A percentile compares a stretch with the other conserved stretches of the same genome.
Conservation (phyloP, 106 monocot genomes). For the Iris macrosiphon region DNA sequence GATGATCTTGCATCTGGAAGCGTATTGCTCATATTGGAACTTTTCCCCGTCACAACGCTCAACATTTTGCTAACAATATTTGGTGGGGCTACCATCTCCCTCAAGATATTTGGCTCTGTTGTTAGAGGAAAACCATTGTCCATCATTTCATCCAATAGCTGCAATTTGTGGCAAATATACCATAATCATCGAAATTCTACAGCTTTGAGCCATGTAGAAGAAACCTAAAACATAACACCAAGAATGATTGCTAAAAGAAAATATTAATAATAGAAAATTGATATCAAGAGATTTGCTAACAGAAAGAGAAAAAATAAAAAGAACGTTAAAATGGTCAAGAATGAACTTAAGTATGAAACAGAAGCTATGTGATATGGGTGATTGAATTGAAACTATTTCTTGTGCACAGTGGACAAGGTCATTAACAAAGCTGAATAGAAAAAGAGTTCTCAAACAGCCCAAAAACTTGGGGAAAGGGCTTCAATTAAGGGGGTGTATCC, state of each 20-base stretch:
- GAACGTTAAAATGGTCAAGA: no score
- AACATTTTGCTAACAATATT: slow-evolving; percentile 81
- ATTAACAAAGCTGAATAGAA: no score
- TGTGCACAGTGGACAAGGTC: no score
- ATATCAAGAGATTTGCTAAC: no score
- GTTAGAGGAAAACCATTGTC: slow-evolving; percentile 94
- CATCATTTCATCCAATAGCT: slow-evolving; percentile 99
- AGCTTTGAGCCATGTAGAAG: slow-evolving; percentile 8
- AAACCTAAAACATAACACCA: slow-evolving; percentile 5
- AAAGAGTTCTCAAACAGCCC: no score
- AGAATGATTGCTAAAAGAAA: slow-evolving; percentile 4
- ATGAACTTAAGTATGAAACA: no score
- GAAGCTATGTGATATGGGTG: no score
- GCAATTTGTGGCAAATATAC: slow-evolving; percentile 21
- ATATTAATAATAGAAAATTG: no score
- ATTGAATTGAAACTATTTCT: no score
- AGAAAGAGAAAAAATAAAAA: no score
- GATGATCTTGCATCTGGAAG: slow-evolving; percentile 83
- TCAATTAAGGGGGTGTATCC: no score
- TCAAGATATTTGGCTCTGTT: slow-evolving; percentile 88
- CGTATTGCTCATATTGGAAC: slow-evolving; percentile 51
- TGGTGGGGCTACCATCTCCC: slow-evolving; percentile 85
- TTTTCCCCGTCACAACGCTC: slow-evolving; percentile 83
- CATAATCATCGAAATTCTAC: slow-evolving; percentile 6
- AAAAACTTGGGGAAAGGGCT: no score